phyloP scores from a whole-genome alignment of 1,284 basidiomycete species.

The Puccinia hordei region DNA sequence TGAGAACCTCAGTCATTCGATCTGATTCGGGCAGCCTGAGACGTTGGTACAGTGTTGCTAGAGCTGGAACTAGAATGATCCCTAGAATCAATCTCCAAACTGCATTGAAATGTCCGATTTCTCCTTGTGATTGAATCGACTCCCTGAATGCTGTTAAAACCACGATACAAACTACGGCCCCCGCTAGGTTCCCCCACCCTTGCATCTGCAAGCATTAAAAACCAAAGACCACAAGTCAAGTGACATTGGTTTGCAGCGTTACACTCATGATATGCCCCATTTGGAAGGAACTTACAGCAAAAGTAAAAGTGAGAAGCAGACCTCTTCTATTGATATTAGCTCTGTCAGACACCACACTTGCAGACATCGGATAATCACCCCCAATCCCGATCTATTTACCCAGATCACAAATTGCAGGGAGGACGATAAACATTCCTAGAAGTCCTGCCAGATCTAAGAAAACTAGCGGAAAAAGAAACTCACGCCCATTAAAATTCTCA shows the following conservation, averaged over 20 bases:
- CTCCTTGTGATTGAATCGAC: conserved; percentile 7
- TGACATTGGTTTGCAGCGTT: background rate
- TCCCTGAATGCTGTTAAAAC: conserved; percentile 1
- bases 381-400: conserved; percentile 28
- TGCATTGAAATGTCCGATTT: conserved; percentile 12
- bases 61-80: conserved; percentile 70
- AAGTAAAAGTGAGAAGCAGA: conserved; percentile 24
- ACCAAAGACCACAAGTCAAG: background rate
- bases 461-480: background rate
- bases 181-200: conserved; percentile 29
- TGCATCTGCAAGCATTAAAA: conserved; percentile 15
- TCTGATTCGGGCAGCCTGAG: conserved; percentile 72
- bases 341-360: conserved; percentile 24
- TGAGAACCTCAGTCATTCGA: conserved; percentile 62
- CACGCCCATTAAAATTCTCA: conserved; percentile 21
- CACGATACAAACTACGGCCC: conserved; percentile 10
- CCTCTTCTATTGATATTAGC: conserved; percentile 22
- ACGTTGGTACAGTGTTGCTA: conserved; percentile 72
- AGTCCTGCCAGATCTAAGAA: background rate
- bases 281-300: conserved; percentile 12
- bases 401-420: no score
- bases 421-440: no score
- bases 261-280: background rate
- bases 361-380: conserved; percentile 41
- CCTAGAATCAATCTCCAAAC: conserved; percentile 62